These are phyloP conservation scores for Penicillium sp. DNA, from an alignment of 2,329 filamentous ascomycete species.

Conservation along the genomic window DNA sequence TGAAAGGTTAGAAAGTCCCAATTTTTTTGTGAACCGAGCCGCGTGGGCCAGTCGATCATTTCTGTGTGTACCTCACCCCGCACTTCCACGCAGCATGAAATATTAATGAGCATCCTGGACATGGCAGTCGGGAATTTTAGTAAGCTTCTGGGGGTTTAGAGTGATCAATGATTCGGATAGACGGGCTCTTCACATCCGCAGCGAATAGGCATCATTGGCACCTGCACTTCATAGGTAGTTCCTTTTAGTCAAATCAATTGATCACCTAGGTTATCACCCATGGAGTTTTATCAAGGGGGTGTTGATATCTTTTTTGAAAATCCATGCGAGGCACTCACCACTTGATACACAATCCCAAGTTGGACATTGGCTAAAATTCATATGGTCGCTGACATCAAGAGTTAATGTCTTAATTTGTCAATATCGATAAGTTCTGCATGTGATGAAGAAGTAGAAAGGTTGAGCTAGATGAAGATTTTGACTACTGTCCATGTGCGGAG, in stretches of 20 bases:
- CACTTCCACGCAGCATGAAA: not conserved
- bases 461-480: too few species aligned
- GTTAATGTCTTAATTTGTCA: too few species aligned
- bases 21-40: not conserved
- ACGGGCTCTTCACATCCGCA: not conserved
- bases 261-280: too few species aligned
- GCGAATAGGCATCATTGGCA: not conserved
- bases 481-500: too few species aligned
- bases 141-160: not conserved
- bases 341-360: too few species aligned
- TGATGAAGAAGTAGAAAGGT: too few species aligned
- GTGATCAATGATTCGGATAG: not conserved
- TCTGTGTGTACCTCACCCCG: conserved; percentile 4
- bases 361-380: too few species aligned
- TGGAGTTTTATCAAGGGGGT: too few species aligned
- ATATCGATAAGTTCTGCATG: too few species aligned
- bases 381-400: too few species aligned
- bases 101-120: not conserved
- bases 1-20: not conserved
- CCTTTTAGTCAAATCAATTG: not conserved
- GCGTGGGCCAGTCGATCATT: conserved; percentile 8
- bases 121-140: not conserved
- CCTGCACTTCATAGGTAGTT: not conserved
- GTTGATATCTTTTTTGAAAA: too few species aligned
- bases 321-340: too few species aligned